Evolutionary conservation across 495 filamentous ascomycete genomes (phyloP).

Genomic region (Talaromyces stipitatus): DNA sequence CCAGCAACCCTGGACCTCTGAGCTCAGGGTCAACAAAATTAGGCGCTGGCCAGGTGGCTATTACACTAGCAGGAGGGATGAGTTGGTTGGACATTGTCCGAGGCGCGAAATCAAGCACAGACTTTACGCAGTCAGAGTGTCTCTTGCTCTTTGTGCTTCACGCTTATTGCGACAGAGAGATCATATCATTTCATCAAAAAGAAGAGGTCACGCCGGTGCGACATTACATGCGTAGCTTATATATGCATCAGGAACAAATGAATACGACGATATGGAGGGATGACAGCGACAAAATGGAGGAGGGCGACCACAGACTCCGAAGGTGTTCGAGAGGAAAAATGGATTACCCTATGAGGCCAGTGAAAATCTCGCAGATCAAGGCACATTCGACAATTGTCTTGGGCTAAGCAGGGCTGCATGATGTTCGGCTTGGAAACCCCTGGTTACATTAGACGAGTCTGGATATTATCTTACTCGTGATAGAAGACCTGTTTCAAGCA

Average conservation of each 20-base stretch:
- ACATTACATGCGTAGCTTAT: background rate
- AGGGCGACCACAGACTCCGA: background rate
- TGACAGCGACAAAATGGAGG: background rate
- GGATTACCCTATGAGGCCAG: background rate
- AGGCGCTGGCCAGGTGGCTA: conserved; percentile 44
- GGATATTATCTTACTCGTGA: background rate
- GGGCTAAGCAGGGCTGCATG: conserved; percentile 16
- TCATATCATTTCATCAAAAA: background rate
- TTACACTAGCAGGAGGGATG: conserved; percentile 35
- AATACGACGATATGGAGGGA: too few relatives aligned
- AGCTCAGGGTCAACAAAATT: conserved; percentile 48
- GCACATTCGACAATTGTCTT: background rate
- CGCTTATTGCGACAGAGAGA: background rate
- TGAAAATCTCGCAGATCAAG: background rate
- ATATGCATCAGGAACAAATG: background rate
- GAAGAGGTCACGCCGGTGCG: background rate
- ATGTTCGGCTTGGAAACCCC: background rate
- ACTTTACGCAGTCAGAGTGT: background rate
- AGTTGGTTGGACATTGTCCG: background rate
- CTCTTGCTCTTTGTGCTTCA: background rate
- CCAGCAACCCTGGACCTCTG: conserved; percentile 35
- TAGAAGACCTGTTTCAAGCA: background rate
- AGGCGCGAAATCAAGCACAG: background rate
- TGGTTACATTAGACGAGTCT: background rate
- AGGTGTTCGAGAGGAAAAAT: background rate